Evolutionary conservation across 2,329 filamentous ascomycete species (phyloP).

Genomic region (Neofusicoccum kwambonambiense): DNA sequence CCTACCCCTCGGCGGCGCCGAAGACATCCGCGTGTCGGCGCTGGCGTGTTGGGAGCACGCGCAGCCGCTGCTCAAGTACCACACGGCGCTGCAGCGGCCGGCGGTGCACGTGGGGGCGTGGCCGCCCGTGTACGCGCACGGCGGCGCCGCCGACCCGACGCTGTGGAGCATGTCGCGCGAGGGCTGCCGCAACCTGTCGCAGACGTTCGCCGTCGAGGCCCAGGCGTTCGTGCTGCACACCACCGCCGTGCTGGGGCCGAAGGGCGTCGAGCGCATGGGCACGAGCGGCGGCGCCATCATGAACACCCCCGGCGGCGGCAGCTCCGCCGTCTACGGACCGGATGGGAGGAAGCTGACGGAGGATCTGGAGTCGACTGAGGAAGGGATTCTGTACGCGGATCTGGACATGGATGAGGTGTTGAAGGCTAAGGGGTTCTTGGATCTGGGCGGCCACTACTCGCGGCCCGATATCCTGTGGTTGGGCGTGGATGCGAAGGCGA

Average conservation of each 20-base stretch:
- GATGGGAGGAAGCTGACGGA: conserved; percentile 50
- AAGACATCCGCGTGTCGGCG: conserved; percentile 33
- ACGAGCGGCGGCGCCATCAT: conserved; percentile 45
- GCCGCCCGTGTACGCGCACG: conserved; percentile 30
- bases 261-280: conserved; percentile 45
- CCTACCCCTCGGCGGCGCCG: not conserved
- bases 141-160: not conserved
- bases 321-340: conserved; percentile 52
- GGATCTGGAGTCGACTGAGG: conserved; percentile 38
- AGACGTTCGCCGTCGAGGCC: conserved; percentile 58
- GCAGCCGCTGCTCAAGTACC: conserved; percentile 46
- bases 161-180: conserved; percentile 12
- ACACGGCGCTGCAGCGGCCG: conserved; percentile 39
- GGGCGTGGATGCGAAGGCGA: conserved; percentile 2
- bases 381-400: conserved; percentile 53
- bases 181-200: conserved; percentile 45
- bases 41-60: conserved; percentile 44
- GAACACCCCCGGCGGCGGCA: conserved; percentile 44
- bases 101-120: conserved; percentile 43
- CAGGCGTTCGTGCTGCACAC: conserved; percentile 55
- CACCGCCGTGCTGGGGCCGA: conserved; percentile 48
- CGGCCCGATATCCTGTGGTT: conserved; percentile 10
- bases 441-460: conserved; percentile 31
- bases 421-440: conserved; percentile 44
- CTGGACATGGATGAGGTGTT: conserved; percentile 48